phyloP scores from a whole-genome alignment of 1,284 basidiomycete species.

The Fomitopsis schrenkii region DNA sequence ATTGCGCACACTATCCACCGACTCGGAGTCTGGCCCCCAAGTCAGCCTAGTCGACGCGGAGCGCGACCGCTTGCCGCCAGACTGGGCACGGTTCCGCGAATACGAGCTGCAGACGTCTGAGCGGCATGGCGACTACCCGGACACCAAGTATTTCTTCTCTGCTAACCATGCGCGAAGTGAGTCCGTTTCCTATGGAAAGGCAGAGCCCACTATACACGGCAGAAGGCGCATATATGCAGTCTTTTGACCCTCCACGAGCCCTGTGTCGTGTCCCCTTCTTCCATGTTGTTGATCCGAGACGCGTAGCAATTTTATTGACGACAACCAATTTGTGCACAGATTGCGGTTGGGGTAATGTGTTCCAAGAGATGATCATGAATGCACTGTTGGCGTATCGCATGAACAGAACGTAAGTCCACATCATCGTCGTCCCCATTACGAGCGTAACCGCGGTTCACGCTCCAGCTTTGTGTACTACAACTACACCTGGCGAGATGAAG shows the following conservation, averaged over 20 bases:
- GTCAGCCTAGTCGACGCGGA: not conserved
- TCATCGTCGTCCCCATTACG: not conserved
- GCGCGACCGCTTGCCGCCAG: conserved; percentile 32
- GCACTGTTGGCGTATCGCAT: conserved; percentile 41
- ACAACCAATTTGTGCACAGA: conserved; percentile 1
- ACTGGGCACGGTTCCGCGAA: conserved; percentile 39
- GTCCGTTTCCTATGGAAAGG: not conserved
- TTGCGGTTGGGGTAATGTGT: conserved; percentile 48
- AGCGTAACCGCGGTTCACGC: not conserved
- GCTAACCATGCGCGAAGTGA: conserved; percentile 41
- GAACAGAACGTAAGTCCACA: conserved; percentile 35
- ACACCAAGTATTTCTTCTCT: conserved; percentile 41
- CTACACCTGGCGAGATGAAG: conserved; percentile 44
- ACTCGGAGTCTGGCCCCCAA: not conserved
- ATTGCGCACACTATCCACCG: not conserved
- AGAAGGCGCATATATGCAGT: not conserved
- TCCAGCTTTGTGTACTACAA: conserved; percentile 55
- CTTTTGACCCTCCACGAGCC: not conserved
- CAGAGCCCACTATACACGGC: not conserved
- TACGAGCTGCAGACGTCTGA: conserved; percentile 43
- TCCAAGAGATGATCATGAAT: conserved; percentile 49
- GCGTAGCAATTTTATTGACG: not conserved
- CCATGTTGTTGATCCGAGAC: not conserved
- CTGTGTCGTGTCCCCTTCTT: not conserved
- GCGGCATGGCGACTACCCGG: conserved; percentile 32